Conservation (phyloP, 495 filamentous ascomycete genomes). For the Talaromyces ruber region DNA sequence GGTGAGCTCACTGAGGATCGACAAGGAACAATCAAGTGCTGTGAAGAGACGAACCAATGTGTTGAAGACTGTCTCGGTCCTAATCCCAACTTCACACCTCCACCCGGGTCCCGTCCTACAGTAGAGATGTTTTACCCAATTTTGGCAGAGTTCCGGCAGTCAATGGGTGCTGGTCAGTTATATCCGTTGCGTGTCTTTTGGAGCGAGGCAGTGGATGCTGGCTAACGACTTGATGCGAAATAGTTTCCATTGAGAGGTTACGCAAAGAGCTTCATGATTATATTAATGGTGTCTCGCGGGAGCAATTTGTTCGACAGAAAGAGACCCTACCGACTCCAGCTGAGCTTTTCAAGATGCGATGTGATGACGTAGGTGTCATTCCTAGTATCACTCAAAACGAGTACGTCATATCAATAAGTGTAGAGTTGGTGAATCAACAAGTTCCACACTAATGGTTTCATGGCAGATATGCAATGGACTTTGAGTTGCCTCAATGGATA, state of each 20-base stretch:
- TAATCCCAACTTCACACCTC: background rate
- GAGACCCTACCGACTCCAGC: background rate
- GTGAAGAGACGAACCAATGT: background rate
- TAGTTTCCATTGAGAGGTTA: background rate
- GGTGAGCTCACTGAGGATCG: background rate
- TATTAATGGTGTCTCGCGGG: background rate
- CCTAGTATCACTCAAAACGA: background rate
- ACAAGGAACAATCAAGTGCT: background rate
- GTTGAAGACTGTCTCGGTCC: background rate
- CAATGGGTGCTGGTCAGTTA: background rate
- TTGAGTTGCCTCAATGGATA: constrained; percentile 1
- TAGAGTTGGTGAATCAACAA: background rate
- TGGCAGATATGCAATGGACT: background rate
- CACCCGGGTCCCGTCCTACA: background rate
- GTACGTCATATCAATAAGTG: background rate
- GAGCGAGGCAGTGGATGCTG: background rate
- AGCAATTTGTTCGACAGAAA: background rate
- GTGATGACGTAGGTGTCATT: background rate
- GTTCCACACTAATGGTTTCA: background rate
- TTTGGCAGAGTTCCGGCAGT: background rate
- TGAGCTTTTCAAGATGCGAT: constrained; percentile 1
- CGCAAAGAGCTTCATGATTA: background rate
- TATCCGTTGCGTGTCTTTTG: background rate
- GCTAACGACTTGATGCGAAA: background rate
- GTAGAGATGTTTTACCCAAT: background rate